Evolutionary conservation across 106 monocot species (phyloP).

Genomic region (Phalaenopsis aphrodite): DNA sequence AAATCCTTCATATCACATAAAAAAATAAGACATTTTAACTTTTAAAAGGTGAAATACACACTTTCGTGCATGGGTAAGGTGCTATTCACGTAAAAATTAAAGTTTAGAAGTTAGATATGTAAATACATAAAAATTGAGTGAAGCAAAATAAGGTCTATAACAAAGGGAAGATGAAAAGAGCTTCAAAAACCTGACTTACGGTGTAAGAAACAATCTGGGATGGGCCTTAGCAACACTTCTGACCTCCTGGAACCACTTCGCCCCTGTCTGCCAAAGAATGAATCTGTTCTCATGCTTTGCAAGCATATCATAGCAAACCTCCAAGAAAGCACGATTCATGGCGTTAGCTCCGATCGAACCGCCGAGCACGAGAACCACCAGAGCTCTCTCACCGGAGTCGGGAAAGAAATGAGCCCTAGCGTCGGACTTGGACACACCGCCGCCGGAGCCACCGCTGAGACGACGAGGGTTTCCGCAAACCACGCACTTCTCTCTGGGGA

Average conservation of each 20-base stretch:
- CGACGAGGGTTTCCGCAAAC: conserved; percentile 31
- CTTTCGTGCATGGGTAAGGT: too few relatives aligned
- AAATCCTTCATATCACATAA: too few relatives aligned
- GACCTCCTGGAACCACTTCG: conserved; percentile 26
- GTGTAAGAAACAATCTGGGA: conserved; percentile 21
- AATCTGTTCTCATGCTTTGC: conserved; percentile 13
- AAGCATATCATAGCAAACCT: conserved; percentile 24
- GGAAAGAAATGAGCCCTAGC: conserved; percentile 31
- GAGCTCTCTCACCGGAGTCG: background rate
- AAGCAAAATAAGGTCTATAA: background rate
- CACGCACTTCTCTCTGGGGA: conserved; percentile 26
- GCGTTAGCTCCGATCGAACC: conserved; percentile 31
- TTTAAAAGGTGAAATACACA: too few relatives aligned
- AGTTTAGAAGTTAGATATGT: too few relatives aligned
- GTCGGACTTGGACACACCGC: conserved; percentile 13
- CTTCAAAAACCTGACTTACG: conserved; percentile 10
- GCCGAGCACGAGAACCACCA: conserved; percentile 35
- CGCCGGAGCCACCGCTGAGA: background rate
- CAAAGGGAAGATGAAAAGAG: background rate
- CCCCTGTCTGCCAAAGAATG: conserved; percentile 44
- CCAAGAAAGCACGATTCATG: conserved; percentile 27
- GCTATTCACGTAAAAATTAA: too few relatives aligned
- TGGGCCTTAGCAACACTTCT: conserved; percentile 22
- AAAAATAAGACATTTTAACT: too few relatives aligned
- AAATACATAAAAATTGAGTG: background rate